Conservation (phyloP, 106 monocot species). For the Ottelia alismoides region DNA sequence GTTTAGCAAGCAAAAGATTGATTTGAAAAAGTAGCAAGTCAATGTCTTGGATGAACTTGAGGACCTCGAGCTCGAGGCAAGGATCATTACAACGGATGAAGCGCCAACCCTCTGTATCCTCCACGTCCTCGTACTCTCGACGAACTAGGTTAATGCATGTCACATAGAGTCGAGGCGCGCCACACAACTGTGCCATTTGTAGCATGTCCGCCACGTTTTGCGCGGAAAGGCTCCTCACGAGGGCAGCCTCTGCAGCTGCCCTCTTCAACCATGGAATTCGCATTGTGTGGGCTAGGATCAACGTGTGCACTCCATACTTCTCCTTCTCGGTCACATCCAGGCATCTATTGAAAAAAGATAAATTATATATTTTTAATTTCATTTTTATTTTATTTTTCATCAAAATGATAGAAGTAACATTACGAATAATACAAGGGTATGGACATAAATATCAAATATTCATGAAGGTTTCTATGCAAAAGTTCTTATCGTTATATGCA, state of each 20-base stretch:
- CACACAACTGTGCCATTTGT: slow-evolving; percentile 19
- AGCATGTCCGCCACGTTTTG: slow-evolving; percentile 4
- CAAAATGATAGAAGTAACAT: too few species aligned
- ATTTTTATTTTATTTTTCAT: too few species aligned
- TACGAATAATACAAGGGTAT: too few species aligned
- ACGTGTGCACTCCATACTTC: background rate
- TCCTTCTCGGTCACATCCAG: background rate
- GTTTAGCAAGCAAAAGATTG: too few species aligned
- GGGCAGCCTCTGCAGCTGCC: background rate
- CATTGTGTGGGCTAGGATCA: background rate
- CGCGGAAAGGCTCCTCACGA: slow-evolving; percentile 12
- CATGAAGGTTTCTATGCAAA: too few species aligned
- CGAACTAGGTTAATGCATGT: slow-evolving; percentile 36
- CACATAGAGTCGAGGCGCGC: slow-evolving; percentile 41
- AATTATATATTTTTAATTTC: too few species aligned
- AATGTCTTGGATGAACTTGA: too few species aligned
- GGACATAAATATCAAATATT: too few species aligned
- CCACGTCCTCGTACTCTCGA: slow-evolving; percentile 27
- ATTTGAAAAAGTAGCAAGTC: too few species aligned
- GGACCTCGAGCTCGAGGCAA: too few species aligned
- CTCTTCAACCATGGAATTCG: background rate
- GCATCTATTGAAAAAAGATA: too few species aligned
- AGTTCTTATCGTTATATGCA: too few species aligned
- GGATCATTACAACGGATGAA: slow-evolving; percentile 39
- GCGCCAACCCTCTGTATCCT: slow-evolving; percentile 45